Evolutionary conservation across 805 yeast genomes (phyloP), one percentile per base, ranked within the genome.

Genomic region (Debaryomyces tyrocola): DNA sequence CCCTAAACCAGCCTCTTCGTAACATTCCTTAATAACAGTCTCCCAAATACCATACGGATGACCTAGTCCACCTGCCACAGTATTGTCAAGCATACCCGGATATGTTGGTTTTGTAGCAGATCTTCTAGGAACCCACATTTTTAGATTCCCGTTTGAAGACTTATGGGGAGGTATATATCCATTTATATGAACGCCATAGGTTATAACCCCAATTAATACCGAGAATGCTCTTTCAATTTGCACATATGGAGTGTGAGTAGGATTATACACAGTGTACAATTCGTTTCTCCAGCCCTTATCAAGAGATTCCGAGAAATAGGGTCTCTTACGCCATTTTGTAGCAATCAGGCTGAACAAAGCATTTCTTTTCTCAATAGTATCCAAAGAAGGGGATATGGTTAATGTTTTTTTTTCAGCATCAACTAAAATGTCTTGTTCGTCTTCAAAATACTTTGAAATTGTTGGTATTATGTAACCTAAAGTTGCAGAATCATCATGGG

Each of bases 11-110:
- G 96, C 98, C 58, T 94, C 99, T 58, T 94, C 99, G 49, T 73
- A 74, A 57, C 96, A 82, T 62, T 94, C 99, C 60, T 94, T 94
- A 15, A 87, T 54, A 3, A 84, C 81, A 0, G 97, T 92, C 39
- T 89, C 96, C 58, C 73, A 67, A 2, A 83, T 69, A 0, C 90
- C 89, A 53, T 80, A 73, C 0, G 96, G 96, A 62, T 84, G 75
- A 0, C 96, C 97, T 4, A 94, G 58, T 0, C 99, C 99, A 1
- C 99, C 99, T 0, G 96, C 99, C 6, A 94, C 87, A 0, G 96
- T 90, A 63, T 91, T 92, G 63, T 94, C 99, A 33, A 91, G 75
- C 87, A 82, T 85, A 0, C 87, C 86, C 0, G 99, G 98, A 69
- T 81, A 92, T 0, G 99, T 94, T 14, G 85, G 85, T 63, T 94